phyloP scores from a whole-genome alignment of 441 rosid species.

The Populus trichocarpa region DNA sequence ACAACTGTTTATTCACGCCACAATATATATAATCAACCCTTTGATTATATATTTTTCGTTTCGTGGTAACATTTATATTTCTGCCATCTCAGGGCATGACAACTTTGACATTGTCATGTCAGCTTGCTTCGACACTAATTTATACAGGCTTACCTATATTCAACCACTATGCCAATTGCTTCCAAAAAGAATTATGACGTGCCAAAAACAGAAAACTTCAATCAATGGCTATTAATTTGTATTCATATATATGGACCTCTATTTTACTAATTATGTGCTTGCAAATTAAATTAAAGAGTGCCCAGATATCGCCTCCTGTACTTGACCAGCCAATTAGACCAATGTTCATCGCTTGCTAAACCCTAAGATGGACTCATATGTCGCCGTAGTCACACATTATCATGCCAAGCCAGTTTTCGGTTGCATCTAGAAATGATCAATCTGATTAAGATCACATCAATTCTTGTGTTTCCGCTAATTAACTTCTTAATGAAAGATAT shows the following conservation, averaged over 20 bases:
- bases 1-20: background rate
- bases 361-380: background rate
- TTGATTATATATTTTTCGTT: background rate
- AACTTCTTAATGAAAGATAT: constrained; percentile 27
- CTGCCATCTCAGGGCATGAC: background rate
- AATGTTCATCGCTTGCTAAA: background rate
- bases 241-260: background rate
- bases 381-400: background rate
- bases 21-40: background rate
- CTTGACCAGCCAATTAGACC: constrained; percentile 14
- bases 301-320: background rate
- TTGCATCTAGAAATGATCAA: background rate
- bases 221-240: background rate
- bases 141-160: background rate
- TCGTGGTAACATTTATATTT: background rate
- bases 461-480: background rate
- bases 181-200: background rate
- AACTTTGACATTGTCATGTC: background rate
- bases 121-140: background rate
- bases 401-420: background rate
- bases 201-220: background rate
- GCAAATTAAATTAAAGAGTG: background rate
- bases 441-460: background rate
- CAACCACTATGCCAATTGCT: background rate
- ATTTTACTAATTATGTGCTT: constrained; percentile 2